These are phyloP conservation scores for Pulicaria dysenterica DNA, from an alignment of 129 eudicot species.

Conservation along the genomic window DNA sequence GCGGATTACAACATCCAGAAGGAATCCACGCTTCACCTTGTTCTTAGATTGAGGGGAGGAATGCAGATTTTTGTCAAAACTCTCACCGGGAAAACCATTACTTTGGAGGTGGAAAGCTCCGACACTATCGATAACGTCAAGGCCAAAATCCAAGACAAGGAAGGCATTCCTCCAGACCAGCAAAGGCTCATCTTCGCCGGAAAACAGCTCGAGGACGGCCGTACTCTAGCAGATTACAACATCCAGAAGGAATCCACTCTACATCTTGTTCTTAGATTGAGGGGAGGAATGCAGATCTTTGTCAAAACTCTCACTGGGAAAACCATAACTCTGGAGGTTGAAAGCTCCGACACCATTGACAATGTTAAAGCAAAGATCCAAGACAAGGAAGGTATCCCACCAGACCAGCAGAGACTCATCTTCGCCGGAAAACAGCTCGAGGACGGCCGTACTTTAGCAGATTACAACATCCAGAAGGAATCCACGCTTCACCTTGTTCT, in stretches of 20 bases:
- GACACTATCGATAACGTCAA: slow-evolving; percentile 50
- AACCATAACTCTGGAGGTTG: slow-evolving; percentile 48
- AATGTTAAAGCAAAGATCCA: slow-evolving; percentile 46
- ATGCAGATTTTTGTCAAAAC: slow-evolving; percentile 55
- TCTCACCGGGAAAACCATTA: slow-evolving; percentile 43
- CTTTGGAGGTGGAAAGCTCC: slow-evolving; percentile 42
- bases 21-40: slow-evolving; percentile 45
- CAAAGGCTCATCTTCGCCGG: slow-evolving; percentile 49
- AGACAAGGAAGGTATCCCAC: slow-evolving; percentile 51
- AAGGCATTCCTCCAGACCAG: slow-evolving; percentile 48
- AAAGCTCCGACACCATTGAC: slow-evolving; percentile 49
- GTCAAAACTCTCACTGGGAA: slow-evolving; percentile 47
- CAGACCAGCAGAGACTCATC: slow-evolving; percentile 45
- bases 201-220: slow-evolving; percentile 41
- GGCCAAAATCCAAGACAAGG: slow-evolving; percentile 50
- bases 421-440: slow-evolving; percentile 50
- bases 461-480: slow-evolving; percentile 48
- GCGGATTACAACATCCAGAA: slow-evolving; percentile 51
- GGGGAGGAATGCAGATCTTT: slow-evolving; percentile 51
- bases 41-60: slow-evolving; percentile 46
- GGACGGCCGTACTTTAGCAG: slow-evolving; percentile 44
- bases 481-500: slow-evolving; percentile 45
- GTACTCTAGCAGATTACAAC: slow-evolving; percentile 40
- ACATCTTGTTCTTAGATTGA: slow-evolving; percentile 35
- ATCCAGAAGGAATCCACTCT: slow-evolving; percentile 53